These are phyloP conservation scores for Carpinus fangiana DNA, from an alignment of 306 rosid genomes.

Conservation along the genomic window DNA sequence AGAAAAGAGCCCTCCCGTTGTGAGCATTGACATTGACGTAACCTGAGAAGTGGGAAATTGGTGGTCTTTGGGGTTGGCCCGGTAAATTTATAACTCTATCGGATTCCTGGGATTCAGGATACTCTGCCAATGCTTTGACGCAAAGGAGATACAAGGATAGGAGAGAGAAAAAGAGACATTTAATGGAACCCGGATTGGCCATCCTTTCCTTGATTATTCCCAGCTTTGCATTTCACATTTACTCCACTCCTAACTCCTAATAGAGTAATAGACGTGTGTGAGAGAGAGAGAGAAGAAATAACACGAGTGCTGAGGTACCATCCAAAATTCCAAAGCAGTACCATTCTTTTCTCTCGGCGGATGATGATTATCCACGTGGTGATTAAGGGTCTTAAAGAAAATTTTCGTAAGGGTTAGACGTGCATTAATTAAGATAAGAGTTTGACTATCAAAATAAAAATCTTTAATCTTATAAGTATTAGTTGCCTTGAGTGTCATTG, in stretches of 20 bases:
- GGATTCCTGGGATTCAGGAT: conserved; percentile 35
- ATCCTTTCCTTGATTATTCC: neutral
- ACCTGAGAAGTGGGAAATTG: conserved; percentile 56
- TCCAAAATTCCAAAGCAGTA: too few species aligned
- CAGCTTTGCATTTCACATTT: conserved; percentile 19
- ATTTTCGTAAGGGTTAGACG: too few species aligned
- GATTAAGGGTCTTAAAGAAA: too few species aligned
- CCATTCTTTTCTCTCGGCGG: too few species aligned
- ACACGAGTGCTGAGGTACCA: too few species aligned
- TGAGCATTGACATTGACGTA: conserved; percentile 48
- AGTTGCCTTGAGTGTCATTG: too few species aligned
- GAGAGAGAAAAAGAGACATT: conserved; percentile 25
- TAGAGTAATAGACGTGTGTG: conserved; percentile 10
- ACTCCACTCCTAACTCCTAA: conserved; percentile 5
- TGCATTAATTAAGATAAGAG: too few species aligned
- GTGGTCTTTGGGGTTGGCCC: conserved; percentile 50
- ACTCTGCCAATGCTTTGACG: conserved; percentile 38
- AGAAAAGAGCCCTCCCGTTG: conserved; percentile 60
- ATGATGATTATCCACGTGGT: too few species aligned
- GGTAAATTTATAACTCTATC: conserved; percentile 48
- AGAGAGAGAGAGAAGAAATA: neutral
- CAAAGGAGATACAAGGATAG: conserved; percentile 26
- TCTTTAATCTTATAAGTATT: too few species aligned
- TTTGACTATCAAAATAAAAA: too few species aligned
- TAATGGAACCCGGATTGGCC: conserved; percentile 10